Evolutionary conservation across 805 yeast species (phyloP).

Genomic region (Yarrowia hollandica): DNA sequence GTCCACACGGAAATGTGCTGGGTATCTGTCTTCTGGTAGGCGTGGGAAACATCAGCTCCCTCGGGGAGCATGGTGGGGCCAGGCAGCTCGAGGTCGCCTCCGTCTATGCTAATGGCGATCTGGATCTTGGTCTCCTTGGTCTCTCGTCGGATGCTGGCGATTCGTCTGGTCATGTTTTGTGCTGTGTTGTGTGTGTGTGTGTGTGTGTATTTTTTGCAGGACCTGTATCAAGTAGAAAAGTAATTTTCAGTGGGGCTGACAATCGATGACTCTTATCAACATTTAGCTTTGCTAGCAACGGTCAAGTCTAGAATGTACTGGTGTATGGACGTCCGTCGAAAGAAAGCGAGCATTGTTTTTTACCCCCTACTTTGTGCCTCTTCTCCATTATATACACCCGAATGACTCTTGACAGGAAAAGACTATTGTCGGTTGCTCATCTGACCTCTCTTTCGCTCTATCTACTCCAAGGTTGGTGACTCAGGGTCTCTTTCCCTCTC

Average conservation of each 20-base stretch:
- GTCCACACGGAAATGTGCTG: constrained; percentile 82
- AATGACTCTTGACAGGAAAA: neutral
- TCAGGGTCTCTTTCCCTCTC: neutral
- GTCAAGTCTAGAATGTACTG: constrained; percentile 17
- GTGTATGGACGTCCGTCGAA: too few species aligned
- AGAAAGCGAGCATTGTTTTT: too few species aligned
- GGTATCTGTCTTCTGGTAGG: constrained; percentile 64
- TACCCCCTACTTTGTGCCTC: too few species aligned
- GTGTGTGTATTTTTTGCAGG: neutral
- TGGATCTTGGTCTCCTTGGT: constrained; percentile 95
- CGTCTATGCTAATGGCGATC: constrained; percentile 78
- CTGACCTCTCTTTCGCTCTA: neutral
- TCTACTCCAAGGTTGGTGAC: constrained; percentile 11
- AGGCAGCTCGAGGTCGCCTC: constrained; percentile 70
- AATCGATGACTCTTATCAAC: constrained; percentile 29
- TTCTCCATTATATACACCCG: too few species aligned
- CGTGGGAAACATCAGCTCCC: constrained; percentile 49
- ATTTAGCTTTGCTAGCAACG: constrained; percentile 22
- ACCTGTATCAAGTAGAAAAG: neutral
- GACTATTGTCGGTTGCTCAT: neutral
- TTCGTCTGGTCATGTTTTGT: constrained; percentile 34
- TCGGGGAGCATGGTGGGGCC: constrained; percentile 52
- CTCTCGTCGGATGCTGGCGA: constrained; percentile 58
- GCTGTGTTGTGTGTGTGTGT: constrained; percentile 31
- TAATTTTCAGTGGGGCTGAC: constrained; percentile 28